These are phyloP conservation scores for Fusarium buxicola DNA, from an alignment of 2,329 filamentous ascomycete genomes.

Conservation along the genomic window DNA sequence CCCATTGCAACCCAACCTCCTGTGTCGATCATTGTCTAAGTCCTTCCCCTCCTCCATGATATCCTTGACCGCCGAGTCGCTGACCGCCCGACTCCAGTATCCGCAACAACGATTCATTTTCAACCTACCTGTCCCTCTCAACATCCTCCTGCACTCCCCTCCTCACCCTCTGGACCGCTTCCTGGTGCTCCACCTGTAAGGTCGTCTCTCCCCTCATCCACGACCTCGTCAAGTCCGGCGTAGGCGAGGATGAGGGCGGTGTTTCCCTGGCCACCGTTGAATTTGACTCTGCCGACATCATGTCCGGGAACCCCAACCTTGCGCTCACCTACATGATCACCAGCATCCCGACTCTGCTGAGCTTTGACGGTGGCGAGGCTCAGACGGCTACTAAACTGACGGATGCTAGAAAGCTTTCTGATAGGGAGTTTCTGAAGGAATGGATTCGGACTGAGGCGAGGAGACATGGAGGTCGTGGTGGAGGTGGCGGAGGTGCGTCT, in stretches of 20 bases:
- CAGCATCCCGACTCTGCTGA: conserved; percentile 67
- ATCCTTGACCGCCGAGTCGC: conserved; percentile 14
- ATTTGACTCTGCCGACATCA: conserved; percentile 68
- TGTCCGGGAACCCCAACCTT: conserved; percentile 55
- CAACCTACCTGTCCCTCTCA: conserved; percentile 66
- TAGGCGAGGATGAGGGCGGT: conserved; percentile 67
- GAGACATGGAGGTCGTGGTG: conserved; percentile 58
- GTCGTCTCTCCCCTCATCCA: conserved; percentile 61
- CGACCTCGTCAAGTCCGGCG: conserved; percentile 61
- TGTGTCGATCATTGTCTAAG: conserved; percentile 41
- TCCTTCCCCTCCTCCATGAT: conserved; percentile 4
- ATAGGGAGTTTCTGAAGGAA: conserved; percentile 62
- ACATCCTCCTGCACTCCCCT: conserved; percentile 65
- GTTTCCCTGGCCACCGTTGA: conserved; percentile 66
- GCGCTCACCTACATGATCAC: conserved; percentile 69
- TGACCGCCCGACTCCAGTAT: conserved; percentile 55
- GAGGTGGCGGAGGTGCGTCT: conserved; percentile 52
- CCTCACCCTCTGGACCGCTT: conserved; percentile 71
- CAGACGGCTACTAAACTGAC: conserved; percentile 61
- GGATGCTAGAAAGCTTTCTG: conserved; percentile 61
- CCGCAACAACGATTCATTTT: conserved; percentile 65
- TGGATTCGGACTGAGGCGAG: conserved; percentile 66
- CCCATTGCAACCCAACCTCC: conserved; percentile 13
- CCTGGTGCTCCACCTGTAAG: conserved; percentile 67
- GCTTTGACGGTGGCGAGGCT: conserved; percentile 67